A percentile compares a stretch with the other conserved stretches of the same genome.
phyloP scores from a whole-genome alignment of 2,329 filamentous ascomycete species.

The Clonostachys rhizophaga region DNA sequence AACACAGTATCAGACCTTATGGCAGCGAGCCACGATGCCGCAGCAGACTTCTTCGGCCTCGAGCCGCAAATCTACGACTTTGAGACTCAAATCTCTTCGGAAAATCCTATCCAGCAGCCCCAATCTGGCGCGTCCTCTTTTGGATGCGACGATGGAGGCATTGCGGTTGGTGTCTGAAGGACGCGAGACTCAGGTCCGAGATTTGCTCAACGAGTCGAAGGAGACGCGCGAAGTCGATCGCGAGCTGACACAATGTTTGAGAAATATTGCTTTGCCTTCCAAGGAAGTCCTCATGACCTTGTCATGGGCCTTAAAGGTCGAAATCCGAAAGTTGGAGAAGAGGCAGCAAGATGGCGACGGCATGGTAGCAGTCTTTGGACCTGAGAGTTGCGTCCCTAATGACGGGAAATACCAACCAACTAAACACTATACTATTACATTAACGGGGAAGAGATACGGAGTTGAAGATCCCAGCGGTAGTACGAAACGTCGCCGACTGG shows the following conservation, averaged over 20 bases:
- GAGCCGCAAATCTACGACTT: constrained; percentile 41
- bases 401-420: too few relatives aligned
- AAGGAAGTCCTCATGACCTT: constrained; percentile 42
- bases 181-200: constrained; percentile 39
- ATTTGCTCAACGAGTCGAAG: constrained; percentile 19
- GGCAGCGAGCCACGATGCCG: constrained; percentile 44
- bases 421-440: too few relatives aligned
- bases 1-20: constrained; percentile 38
- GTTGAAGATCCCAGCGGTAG: too few relatives aligned
- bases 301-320: constrained; percentile 37
- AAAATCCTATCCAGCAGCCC: constrained; percentile 70
- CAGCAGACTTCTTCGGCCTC: constrained; percentile 47
- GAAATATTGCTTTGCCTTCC: constrained; percentile 33
- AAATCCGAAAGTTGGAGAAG: constrained; percentile 27
- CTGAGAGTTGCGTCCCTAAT: constrained; percentile 12
- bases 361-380: constrained; percentile 1
- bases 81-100: constrained; percentile 57
- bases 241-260: constrained; percentile 28
- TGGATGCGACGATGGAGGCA: constrained; percentile 70
- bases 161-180: constrained; percentile 67
- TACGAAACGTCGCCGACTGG: not conserved
- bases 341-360: constrained; percentile 1
- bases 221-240: constrained; percentile 12
- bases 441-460: too few relatives aligned
- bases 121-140: constrained; percentile 67